Evolutionary conservation across 768 basidiomycete genomes (phyloP).

Genomic region (Macrocybe gigantea): DNA sequence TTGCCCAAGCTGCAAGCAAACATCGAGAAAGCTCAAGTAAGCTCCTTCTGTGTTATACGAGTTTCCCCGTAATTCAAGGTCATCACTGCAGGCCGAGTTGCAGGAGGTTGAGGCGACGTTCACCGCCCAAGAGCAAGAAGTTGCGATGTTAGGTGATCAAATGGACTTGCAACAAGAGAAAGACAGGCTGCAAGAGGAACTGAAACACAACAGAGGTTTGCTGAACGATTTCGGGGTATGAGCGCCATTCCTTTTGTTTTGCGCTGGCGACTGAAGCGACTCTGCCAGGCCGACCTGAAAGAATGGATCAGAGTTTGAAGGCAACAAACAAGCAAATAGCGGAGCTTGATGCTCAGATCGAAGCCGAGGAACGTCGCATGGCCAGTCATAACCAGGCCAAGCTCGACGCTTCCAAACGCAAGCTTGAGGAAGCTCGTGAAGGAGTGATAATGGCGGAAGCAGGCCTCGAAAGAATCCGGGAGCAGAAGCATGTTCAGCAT

Average conservation of each 20-base stretch:
- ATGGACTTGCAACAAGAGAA: constrained; percentile 21
- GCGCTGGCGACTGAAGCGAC: background rate
- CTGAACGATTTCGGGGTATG: constrained; percentile 39
- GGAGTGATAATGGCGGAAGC: constrained; percentile 32
- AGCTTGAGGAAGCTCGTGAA: constrained; percentile 41
- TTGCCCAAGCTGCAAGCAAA: constrained; percentile 32
- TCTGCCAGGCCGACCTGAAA: constrained; percentile 42
- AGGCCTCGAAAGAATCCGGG: constrained; percentile 19
- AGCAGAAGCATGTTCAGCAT: constrained; percentile 26
- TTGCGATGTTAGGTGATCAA: constrained; percentile 19
- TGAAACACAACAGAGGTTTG: constrained; percentile 39
- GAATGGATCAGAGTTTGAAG: constrained; percentile 37
- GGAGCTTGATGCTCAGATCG: constrained; percentile 43
- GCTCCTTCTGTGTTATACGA: constrained; percentile 4
- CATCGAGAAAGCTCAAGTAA: constrained; percentile 28
- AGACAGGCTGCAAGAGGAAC: constrained; percentile 37
- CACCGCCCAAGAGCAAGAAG: constrained; percentile 22
- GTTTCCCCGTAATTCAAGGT: background rate
- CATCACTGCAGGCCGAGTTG: constrained; percentile 19
- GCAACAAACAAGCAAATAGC: constrained; percentile 25
- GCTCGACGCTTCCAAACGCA: constrained; percentile 49
- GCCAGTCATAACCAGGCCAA: constrained; percentile 55
- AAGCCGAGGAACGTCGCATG: constrained; percentile 45
- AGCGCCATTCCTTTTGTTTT: constrained; percentile 7
- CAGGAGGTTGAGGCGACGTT: constrained; percentile 25